Evolutionary conservation across 352 stramenopile genomes (phyloP), one percentile per base, ranked within the genome.

Genomic region (Pythium pyrilobum): DNA sequence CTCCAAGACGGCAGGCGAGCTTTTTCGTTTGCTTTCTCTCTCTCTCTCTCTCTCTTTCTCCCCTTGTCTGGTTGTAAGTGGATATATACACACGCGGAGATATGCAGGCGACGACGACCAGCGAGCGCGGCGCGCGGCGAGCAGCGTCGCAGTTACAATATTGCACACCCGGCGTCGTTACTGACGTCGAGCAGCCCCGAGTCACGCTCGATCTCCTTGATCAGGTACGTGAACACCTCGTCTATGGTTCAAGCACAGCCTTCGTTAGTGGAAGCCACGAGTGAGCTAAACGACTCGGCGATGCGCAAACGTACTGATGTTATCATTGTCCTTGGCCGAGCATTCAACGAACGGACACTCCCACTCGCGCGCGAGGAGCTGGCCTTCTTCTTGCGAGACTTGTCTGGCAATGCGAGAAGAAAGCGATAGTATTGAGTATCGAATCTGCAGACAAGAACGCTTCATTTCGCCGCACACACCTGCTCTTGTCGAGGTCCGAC

Each of bases 311-410:
- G 63, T 69, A 94, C 83, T 91, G 59, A 96, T 93, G 66, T 95
- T 96, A 59, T 90, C 79, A 57, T 91, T 92, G 71, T 89, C 76
- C 64, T 94, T 94, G 45, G 86, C 87, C n/a, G 89, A 97, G 62
- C 90, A 98, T 74, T 98, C 95, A 37, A 98, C 81, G 57, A 97
- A 98, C 2, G 95, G 95, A 25, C 96, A 92, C 49, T 92, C 74
- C 87, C 85, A 97, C 43, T 83, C 84, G 42, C 91, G 77, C 23
- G 95, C 94, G 28, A 98, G 70, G 20, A 77, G 55, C 58, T 96
- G 88, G 12, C 88, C 94, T 65, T 97, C 83, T 53, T 95, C 72
- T 50, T 78, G 45, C 5, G 71, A 81, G 27, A 96, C 81, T 71
- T 93, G 80, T 73, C 81, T 89, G 51, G n/a, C n/a, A n/a, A n/a